Conservation (phyloP, 2,329 filamentous ascomycete species). For the Penicillium concentricum region DNA sequence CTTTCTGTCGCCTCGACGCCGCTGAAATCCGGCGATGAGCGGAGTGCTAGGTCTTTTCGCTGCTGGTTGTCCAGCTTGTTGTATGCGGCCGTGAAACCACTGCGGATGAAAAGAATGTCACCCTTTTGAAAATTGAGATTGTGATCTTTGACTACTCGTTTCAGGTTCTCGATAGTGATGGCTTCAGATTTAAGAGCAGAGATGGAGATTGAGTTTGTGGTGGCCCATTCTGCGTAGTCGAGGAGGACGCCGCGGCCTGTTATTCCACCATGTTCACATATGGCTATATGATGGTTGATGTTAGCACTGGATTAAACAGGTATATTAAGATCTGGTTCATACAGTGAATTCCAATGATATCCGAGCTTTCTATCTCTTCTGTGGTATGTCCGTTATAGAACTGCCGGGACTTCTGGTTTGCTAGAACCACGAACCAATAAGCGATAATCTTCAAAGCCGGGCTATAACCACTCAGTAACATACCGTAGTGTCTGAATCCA, state of each 20-base stretch:
- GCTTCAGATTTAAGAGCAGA: slow-evolving; percentile 19
- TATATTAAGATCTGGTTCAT: not conserved
- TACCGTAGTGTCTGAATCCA: slow-evolving; percentile 27
- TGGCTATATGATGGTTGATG: slow-evolving; percentile 1
- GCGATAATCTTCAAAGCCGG: not conserved
- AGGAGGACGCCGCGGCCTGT: slow-evolving; percentile 23
- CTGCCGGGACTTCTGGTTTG: slow-evolving; percentile 19
- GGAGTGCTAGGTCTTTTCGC: slow-evolving; percentile 16
- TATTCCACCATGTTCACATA: slow-evolving; percentile 24
- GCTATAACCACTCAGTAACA: not conserved
- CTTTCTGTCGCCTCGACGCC: slow-evolving; percentile 37
- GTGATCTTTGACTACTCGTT: slow-evolving; percentile 15
- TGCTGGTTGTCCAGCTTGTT: slow-evolving; percentile 16
- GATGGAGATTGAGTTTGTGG: slow-evolving; percentile 14
- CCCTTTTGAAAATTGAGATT: slow-evolving; percentile 20
- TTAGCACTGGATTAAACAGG: not conserved
- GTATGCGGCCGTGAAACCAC: slow-evolving; percentile 23
- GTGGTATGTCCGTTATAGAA: slow-evolving; percentile 26
- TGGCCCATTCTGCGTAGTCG: slow-evolving; percentile 24
- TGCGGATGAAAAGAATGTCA: slow-evolving; percentile 24
- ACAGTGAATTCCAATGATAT: slow-evolving; percentile 23
- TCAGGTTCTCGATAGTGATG: slow-evolving; percentile 15
- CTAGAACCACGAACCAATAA: slow-evolving; percentile 1
- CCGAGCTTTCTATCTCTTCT: slow-evolving; percentile 21
- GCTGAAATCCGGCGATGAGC: slow-evolving; percentile 24